Conservation (phyloP, 208 protist genomes). For the Leishmania turanica region DNA sequence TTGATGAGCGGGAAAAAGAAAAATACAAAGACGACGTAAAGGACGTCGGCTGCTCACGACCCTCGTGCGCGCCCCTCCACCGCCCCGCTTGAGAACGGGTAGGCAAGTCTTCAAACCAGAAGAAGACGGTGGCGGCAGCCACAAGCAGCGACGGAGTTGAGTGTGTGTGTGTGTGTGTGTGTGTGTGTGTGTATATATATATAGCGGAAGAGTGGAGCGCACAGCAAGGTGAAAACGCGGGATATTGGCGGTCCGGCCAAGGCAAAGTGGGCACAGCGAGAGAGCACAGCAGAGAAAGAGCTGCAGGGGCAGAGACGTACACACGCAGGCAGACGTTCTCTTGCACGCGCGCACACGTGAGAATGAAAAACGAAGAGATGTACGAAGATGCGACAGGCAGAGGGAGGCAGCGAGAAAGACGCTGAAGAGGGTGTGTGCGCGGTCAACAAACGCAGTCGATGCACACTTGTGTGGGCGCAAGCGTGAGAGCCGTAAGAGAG, state of each 20-base stretch:
- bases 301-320: neutral
- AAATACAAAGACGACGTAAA: neutral
- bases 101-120: neutral
- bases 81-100: neutral
- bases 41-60: neutral
- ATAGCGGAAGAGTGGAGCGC: too few species aligned
- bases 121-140: too few species aligned
- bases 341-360: neutral
- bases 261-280: neutral
- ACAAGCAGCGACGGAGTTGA: neutral
- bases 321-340: neutral
- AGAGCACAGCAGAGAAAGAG: neutral
- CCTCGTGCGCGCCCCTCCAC: neutral
- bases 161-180: neutral
- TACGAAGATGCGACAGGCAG: neutral
- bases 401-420: neutral
- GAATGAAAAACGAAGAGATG: neutral
- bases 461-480: neutral
- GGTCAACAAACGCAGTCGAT: neutral
- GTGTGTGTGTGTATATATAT: neutral
- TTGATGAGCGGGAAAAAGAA: neutral
- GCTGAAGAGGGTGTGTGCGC: neutral
- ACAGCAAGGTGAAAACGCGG: neutral
- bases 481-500: neutral
- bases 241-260: neutral